Conservation (phyloP, 768 basidiomycete genomes). For the Xerocomus spinulosus region DNA sequence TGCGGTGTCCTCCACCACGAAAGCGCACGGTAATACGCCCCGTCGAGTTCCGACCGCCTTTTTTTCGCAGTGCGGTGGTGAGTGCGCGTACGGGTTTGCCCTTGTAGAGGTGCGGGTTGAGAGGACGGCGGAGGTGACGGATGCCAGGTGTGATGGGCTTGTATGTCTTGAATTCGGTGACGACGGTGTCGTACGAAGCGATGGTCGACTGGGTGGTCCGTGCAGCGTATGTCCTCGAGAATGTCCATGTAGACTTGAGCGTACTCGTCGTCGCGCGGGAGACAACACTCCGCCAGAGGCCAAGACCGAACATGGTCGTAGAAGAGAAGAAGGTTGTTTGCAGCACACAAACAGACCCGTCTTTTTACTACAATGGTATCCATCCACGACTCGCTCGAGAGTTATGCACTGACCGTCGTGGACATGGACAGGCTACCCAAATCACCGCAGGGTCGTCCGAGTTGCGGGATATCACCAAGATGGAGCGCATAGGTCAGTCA, state of each 20-base stretch:
- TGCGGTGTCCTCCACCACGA: constrained; percentile 87
- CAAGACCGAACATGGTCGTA: constrained; percentile 9
- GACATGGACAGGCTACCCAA: constrained; percentile 49
- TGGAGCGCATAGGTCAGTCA: constrained; percentile 80
- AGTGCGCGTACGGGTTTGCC: constrained; percentile 82
- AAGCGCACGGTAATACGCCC: constrained; percentile 86
- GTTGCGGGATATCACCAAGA: constrained; percentile 82
- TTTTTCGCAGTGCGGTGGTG: constrained; percentile 75
- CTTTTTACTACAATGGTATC: constrained; percentile 27
- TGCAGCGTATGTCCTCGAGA: constrained; percentile 34
- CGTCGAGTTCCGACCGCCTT: constrained; percentile 79
- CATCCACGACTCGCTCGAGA: neutral
- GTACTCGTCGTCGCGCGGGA: constrained; percentile 10
- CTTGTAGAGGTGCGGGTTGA: constrained; percentile 77
- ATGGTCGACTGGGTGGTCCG: constrained; percentile 29
- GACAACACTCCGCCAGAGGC: constrained; percentile 11
- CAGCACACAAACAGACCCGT: constrained; percentile 32
- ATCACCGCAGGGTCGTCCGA: constrained; percentile 77
- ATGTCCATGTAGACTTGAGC: constrained; percentile 3
- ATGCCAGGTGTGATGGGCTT: constrained; percentile 84
- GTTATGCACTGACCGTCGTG: constrained; percentile 8
- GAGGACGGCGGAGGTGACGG: constrained; percentile 80
- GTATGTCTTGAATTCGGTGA: constrained; percentile 75
- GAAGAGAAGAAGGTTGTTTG: constrained; percentile 23
- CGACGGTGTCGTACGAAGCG: constrained; percentile 38